Evolutionary conservation across 2,329 filamentous ascomycete genomes (phyloP).

Genomic region (Sphaerulina vaccinii): DNA sequence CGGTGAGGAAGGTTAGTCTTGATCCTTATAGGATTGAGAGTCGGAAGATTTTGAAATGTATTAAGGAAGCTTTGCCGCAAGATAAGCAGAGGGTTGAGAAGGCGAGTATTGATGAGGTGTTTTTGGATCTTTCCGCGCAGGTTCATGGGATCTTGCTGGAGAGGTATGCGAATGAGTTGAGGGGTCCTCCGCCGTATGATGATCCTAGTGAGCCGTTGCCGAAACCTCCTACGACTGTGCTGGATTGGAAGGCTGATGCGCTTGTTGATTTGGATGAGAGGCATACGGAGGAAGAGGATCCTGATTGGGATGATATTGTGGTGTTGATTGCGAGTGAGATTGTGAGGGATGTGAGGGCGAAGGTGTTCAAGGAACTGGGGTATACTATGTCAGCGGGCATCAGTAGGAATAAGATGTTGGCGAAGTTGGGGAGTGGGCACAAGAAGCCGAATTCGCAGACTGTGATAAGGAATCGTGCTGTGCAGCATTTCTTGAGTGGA

Average conservation of each 20-base stretch:
- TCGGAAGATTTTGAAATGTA: constrained; percentile 72
- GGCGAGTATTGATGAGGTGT: constrained; percentile 92
- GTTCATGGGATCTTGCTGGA: constrained; percentile 73
- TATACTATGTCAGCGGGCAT: constrained; percentile 94
- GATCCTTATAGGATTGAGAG: constrained; percentile 89
- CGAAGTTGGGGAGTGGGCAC: constrained; percentile 86
- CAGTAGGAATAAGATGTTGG: constrained; percentile 89
- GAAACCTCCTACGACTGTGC: constrained; percentile 66
- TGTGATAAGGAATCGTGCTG: constrained; percentile 82
- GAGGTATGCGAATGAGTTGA: constrained; percentile 73
- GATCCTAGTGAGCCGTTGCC: constrained; percentile 69
- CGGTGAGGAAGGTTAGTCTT: constrained; percentile 87
- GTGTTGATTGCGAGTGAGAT: constrained; percentile 88
- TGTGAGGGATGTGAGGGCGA: constrained; percentile 69
- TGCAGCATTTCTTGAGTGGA: constrained; percentile 71
- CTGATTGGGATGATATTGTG: constrained; percentile 94
- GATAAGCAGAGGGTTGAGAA: constrained; percentile 78
- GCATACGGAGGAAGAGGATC: constrained; percentile 73
- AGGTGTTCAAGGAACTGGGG: constrained; percentile 66
- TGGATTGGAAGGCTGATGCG: constrained; percentile 79
- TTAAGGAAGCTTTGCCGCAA: constrained; percentile 70
- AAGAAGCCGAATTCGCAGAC: constrained; percentile 96
- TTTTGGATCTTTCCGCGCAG: constrained; percentile 84
- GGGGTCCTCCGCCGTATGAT: constrained; percentile 66
- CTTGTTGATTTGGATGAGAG: constrained; percentile 52